phyloP scores from a whole-genome alignment of 2,329 filamentous ascomycete species.

The Tolypocladium amazonense region DNA sequence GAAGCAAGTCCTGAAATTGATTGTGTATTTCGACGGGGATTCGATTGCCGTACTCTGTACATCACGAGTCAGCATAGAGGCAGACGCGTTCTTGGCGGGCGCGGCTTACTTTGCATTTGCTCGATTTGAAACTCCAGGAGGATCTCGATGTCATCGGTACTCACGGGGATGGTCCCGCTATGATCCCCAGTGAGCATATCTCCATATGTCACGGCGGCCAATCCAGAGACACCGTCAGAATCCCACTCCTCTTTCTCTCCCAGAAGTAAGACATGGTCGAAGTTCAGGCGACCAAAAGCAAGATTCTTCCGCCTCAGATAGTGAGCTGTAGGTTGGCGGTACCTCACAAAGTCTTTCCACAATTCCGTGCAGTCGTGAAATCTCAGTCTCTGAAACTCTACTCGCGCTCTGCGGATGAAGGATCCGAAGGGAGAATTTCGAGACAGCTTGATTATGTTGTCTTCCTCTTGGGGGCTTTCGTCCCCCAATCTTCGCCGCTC shows the following conservation, averaged over 20 bases:
- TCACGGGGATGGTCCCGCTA: conserved; percentile 39
- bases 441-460: conserved; percentile 49
- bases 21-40: conserved; percentile 63
- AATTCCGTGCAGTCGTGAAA: conserved; percentile 71
- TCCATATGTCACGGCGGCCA: conserved; percentile 40
- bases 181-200: conserved; percentile 37
- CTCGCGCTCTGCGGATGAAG: conserved; percentile 64
- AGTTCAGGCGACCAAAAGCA: conserved; percentile 43
- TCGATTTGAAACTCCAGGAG: conserved; percentile 82
- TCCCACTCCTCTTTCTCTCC: conserved; percentile 41
- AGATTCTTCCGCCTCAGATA: conserved; percentile 55
- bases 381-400: conserved; percentile 71
- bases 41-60: conserved; percentile 60
- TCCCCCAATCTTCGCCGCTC: conserved; percentile 47
- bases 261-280: conserved; percentile 44
- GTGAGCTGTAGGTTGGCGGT: conserved; percentile 63
- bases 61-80: conserved; percentile 4
- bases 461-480: conserved; percentile 27
- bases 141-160: conserved; percentile 69
- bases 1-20: conserved; percentile 59
- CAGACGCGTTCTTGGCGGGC: not conserved
- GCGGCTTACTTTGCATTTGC: conserved; percentile 63
- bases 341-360: conserved; percentile 75
- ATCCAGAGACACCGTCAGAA: conserved; percentile 27
- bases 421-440: conserved; percentile 69